Percentiles rank a stretch among this genome's conserved stretches.
Evolutionary conservation across 768 basidiomycete species (phyloP).

Genomic region (Coprinellus micaceus): DNA sequence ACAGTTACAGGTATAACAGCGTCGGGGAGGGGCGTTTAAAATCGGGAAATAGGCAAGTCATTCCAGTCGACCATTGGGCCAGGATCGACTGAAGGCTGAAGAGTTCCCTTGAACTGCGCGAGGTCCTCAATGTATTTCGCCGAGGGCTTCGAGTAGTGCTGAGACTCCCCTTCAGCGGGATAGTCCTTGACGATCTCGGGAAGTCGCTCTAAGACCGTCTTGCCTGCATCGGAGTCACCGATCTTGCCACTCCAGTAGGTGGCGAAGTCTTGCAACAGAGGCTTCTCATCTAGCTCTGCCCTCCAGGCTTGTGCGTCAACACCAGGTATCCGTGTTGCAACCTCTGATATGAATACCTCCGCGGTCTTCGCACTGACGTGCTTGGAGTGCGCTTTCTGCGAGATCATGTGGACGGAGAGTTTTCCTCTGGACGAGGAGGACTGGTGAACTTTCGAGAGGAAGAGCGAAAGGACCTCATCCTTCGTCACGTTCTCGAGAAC

Average conservation of each 20-base stretch:
- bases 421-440: constrained; percentile 70
- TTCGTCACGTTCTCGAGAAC: constrained; percentile 64
- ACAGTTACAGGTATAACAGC: neutral
- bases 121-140: constrained; percentile 66
- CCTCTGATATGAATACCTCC: constrained; percentile 53
- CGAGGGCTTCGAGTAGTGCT: constrained; percentile 39
- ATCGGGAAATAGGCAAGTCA: constrained; percentile 61
- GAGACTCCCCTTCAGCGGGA: constrained; percentile 52
- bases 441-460: constrained; percentile 66
- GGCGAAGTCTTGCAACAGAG: constrained; percentile 55
- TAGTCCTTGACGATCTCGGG: constrained; percentile 53
- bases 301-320: constrained; percentile 51
- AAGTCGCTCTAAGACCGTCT: constrained; percentile 50
- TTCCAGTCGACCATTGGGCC: constrained; percentile 70
- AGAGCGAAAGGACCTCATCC: constrained; percentile 69
- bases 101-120: constrained; percentile 57
- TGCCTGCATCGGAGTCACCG: constrained; percentile 36
- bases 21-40: constrained; percentile 27
- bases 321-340: constrained; percentile 46
- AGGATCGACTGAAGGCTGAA: constrained; percentile 55
- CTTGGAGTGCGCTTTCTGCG: constrained; percentile 57
- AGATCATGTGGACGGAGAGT: constrained; percentile 77
- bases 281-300: constrained; percentile 52
- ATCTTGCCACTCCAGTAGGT: constrained; percentile 58
- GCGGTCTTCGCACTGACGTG: constrained; percentile 64